Conservation (phyloP, 148 eudicot genomes). For the Chenopodium formosanum region DNA sequence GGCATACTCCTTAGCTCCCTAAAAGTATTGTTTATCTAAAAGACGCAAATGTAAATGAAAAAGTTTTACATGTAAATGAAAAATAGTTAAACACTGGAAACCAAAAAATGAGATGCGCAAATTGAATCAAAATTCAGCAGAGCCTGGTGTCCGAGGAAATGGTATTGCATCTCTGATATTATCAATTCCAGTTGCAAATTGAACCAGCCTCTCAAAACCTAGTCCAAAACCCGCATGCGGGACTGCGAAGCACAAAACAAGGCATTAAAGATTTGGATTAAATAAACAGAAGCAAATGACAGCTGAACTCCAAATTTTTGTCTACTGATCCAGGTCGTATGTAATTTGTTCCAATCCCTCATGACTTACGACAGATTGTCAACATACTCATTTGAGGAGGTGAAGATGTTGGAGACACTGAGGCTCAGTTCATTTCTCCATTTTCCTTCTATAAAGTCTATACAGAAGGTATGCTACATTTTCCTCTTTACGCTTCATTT, state of each 20-base stretch:
- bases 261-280: constrained; percentile 11
- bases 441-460: no score
- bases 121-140: constrained; percentile 74
- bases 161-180: constrained; percentile 96
- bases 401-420: not conserved
- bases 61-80: no score
- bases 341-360: not conserved
- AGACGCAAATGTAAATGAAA: no score
- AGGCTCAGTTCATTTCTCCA: no score
- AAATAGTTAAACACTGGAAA: not conserved
- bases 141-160: constrained; percentile 91
- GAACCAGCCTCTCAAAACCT: constrained; percentile 97
- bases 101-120: not conserved
- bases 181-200: constrained; percentile 93
- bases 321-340: not conserved
- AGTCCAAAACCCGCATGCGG: constrained; percentile 98
- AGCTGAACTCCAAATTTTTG: not conserved
- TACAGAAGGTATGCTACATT: no score
- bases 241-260: constrained; percentile 45
- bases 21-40: no score
- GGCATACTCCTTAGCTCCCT: no score
- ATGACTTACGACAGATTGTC: not conserved
- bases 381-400: not conserved
- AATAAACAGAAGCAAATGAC: not conserved
- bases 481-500: no score